These are phyloP conservation scores for Ormosia emarginata DNA, from an alignment of 306 rosid genomes.

Conservation along the genomic window DNA sequence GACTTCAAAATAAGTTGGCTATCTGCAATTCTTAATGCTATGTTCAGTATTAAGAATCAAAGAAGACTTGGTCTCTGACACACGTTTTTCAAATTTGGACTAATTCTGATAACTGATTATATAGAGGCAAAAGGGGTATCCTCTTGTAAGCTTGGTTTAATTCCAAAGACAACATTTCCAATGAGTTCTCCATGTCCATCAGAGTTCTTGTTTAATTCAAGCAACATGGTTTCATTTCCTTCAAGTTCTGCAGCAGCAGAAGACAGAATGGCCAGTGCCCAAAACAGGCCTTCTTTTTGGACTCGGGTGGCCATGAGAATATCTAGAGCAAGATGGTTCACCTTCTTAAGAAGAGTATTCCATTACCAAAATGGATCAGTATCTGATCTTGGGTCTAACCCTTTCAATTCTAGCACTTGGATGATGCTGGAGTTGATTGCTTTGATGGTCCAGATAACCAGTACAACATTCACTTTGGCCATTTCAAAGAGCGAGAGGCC, in stretches of 20 bases:
- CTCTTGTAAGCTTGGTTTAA: background rate
- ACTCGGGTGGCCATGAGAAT: slow-evolving; percentile 64
- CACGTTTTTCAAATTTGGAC: slow-evolving; percentile 17
- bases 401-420: slow-evolving; percentile 80
- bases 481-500: slow-evolving; percentile 76
- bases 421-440: slow-evolving; percentile 70
- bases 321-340: slow-evolving; percentile 86
- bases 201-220: slow-evolving; percentile 29
- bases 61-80: slow-evolving; percentile 28
- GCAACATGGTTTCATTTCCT: slow-evolving; percentile 38
- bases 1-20: slow-evolving; percentile 16
- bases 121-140: slow-evolving; percentile 21
- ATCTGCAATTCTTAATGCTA: background rate
- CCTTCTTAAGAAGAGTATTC: slow-evolving; percentile 75
- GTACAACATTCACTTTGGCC: slow-evolving; percentile 49
- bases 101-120: slow-evolving; percentile 18
- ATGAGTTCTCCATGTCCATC: slow-evolving; percentile 36
- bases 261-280: slow-evolving; percentile 18
- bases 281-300: slow-evolving; percentile 39
- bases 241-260: slow-evolving; percentile 43
- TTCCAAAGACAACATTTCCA: background rate
- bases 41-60: background rate
- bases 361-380: slow-evolving; percentile 91
- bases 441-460: slow-evolving; percentile 60
- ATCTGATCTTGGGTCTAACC: slow-evolving; percentile 75